Evolutionary conservation across 331 rosid species (phyloP).

Genomic region (Ulmus americana): DNA sequence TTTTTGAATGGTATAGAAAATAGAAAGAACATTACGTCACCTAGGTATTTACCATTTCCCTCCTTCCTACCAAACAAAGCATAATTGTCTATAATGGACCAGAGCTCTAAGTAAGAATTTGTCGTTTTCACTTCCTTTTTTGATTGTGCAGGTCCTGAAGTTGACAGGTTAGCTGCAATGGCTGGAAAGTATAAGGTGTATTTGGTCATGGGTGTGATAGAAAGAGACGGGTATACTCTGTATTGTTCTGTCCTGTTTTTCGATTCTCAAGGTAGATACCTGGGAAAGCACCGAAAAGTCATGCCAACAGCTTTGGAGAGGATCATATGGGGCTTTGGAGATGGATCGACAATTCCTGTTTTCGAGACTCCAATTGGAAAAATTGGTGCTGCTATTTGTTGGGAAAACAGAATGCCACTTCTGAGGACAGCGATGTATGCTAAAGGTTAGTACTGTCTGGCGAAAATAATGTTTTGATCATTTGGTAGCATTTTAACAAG

Average conservation of each 20-base stretch:
- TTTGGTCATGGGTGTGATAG: conserved; percentile 87
- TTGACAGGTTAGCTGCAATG: conserved; percentile 86
- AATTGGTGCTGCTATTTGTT: conserved; percentile 89
- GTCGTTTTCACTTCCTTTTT: conserved; percentile 4
- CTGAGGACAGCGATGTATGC: conserved; percentile 90
- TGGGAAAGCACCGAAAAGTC: conserved; percentile 89
- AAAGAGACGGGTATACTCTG: conserved; percentile 88
- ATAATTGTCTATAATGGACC: too few relatives aligned
- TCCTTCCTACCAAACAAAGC: too few relatives aligned
- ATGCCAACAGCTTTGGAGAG: conserved; percentile 89
- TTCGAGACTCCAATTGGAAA: conserved; percentile 83
- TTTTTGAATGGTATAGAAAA: too few relatives aligned
- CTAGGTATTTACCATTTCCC: too few relatives aligned
- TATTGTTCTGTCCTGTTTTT: conserved; percentile 80
- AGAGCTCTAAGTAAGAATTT: background rate
- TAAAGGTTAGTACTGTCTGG: conserved; percentile 55
- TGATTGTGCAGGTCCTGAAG: conserved; percentile 71
- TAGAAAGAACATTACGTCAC: too few relatives aligned
- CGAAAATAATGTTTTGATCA: background rate
- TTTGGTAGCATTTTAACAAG: background rate
- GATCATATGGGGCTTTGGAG: conserved; percentile 92
- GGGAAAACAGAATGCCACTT: conserved; percentile 93
- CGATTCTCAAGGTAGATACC: conserved; percentile 72
- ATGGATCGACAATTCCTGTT: conserved; percentile 93
- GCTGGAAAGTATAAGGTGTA: conserved; percentile 78